phyloP scores from a whole-genome alignment of 116 monocot genomes.

The Posidonia oceanica region DNA sequence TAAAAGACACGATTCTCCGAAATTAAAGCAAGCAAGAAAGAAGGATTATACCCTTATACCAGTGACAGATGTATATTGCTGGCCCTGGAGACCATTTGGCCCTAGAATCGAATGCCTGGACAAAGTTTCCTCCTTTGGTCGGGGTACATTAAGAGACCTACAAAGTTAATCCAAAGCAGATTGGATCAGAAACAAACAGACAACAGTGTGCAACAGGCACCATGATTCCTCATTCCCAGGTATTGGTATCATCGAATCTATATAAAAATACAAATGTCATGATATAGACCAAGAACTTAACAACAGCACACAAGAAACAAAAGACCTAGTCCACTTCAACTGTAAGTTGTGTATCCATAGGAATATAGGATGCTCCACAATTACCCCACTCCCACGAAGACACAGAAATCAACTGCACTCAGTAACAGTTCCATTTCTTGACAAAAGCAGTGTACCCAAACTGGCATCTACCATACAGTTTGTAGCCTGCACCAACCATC shows the following conservation, averaged over 20 bases:
- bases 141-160: constrained; percentile 55
- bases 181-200: constrained; percentile 3
- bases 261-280: background rate
- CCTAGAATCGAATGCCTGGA: constrained; percentile 96
- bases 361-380: too few species aligned
- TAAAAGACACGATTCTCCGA: background rate
- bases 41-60: constrained; percentile 66
- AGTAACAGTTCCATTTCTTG: too few species aligned
- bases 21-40: background rate
- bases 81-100: constrained; percentile 64
- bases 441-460: too few species aligned
- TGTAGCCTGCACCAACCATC: too few species aligned
- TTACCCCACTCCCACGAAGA: too few species aligned
- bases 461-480: too few species aligned
- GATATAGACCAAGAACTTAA: too few species aligned
- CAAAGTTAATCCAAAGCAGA: background rate
- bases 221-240: background rate
- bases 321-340: too few species aligned
- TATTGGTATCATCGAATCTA: background rate
- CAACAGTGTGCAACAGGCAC: background rate
- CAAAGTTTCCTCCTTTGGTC: constrained; percentile 89
- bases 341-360: too few species aligned
- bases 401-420: too few species aligned
- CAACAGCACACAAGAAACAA: too few species aligned
- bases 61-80: constrained; percentile 44